Base-by-base conservation (phyloP, 345 rosid genomes). In the Isatis tinctoria region DNA sequence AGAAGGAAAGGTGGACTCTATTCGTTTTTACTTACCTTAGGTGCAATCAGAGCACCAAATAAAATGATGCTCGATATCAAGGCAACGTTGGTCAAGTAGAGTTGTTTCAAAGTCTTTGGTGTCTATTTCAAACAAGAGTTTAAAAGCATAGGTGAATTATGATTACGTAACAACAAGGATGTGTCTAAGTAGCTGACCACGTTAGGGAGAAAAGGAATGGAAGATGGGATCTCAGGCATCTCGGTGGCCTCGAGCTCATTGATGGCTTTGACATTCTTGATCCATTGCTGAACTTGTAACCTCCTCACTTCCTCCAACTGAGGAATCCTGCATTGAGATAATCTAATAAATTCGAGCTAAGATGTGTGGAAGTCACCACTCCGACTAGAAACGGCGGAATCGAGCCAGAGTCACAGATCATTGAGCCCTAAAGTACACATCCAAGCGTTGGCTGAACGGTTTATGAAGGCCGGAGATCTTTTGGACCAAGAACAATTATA, bases 261-360 rank as follows among this genome's bases (percentile, higher is more conserved):
- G 20, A 83, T 61, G 40, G 69, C 68, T 77, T 82, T 78, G 63
- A 75, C 75, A 16, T 71, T 81, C 87, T 81, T 94, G 30, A 88
- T 82, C 6, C 98, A 85, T 58, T 94, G 96, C 51, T 91, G 98
- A 10, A 94, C 83, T 48, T 96, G 76, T 49, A 94, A 70, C 83
- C 98, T 89, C 85, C 98, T 88, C 5, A 91, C 87, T 96, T 94
- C 98, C 80, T 94, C 98, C 98, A 94, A n/a, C n/a, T 94, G 70
- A 94, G 98, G 16, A 94, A n/a, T n/a, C n/a, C n/a, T n/a, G n/a
- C n/a, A n/a, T n/a, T n/a, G n/a, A n/a, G n/a, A n/a, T n/a, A n/a
- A n/a, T n/a, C n/a, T n/a, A n/a, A n/a, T n/a, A n/a, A n/a, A n/a
- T n/a, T n/a, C n/a, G n/a, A n/a, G n/a, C n/a, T n/a, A n/a, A n/a